Evolutionary conservation across 2,329 filamentous ascomycete species (phyloP).

Genomic region (Nemania diffusa): DNA sequence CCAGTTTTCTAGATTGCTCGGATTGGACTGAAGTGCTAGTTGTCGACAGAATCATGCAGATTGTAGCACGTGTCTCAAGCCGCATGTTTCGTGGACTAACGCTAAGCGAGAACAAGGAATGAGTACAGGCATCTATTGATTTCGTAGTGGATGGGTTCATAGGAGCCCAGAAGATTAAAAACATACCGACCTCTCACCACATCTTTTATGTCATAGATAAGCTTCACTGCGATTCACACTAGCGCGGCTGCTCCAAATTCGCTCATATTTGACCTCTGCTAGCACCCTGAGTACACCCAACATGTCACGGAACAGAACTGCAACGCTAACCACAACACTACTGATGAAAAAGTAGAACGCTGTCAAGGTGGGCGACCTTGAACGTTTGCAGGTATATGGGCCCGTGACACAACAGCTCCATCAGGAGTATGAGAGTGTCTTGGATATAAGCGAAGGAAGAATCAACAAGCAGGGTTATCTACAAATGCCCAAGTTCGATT

Average conservation of each 20-base stretch:
- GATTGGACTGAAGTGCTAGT: neutral
- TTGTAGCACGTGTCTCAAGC: slow-evolving; percentile 9
- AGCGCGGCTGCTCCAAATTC: slow-evolving; percentile 5
- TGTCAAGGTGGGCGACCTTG: too few relatives aligned
- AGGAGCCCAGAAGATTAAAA: slow-evolving; percentile 44
- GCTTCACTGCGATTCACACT: slow-evolving; percentile 17
- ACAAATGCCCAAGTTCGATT: slow-evolving; percentile 48
- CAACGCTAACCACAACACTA: too few relatives aligned
- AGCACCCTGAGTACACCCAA: slow-evolving; percentile 9
- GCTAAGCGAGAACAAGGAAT: slow-evolving; percentile 46
- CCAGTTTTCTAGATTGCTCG: neutral
- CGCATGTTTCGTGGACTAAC: slow-evolving; percentile 35
- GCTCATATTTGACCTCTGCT: slow-evolving; percentile 17
- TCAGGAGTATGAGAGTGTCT: too few relatives aligned
- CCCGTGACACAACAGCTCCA: too few relatives aligned
- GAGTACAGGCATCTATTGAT: slow-evolving; percentile 45
- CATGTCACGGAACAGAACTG: too few relatives aligned
- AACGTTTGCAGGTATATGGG: too few relatives aligned
- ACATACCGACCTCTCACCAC: too few relatives aligned
- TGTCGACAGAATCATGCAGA: neutral
- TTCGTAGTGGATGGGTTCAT: slow-evolving; percentile 48
- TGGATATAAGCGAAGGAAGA: slow-evolving; percentile 37
- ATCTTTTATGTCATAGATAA: too few relatives aligned
- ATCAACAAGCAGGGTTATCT: slow-evolving; percentile 33
- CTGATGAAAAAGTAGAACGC: too few relatives aligned